Conservation (phyloP, 108 stramenopile genomes). For the Stephanodiscus triporus region DNA sequence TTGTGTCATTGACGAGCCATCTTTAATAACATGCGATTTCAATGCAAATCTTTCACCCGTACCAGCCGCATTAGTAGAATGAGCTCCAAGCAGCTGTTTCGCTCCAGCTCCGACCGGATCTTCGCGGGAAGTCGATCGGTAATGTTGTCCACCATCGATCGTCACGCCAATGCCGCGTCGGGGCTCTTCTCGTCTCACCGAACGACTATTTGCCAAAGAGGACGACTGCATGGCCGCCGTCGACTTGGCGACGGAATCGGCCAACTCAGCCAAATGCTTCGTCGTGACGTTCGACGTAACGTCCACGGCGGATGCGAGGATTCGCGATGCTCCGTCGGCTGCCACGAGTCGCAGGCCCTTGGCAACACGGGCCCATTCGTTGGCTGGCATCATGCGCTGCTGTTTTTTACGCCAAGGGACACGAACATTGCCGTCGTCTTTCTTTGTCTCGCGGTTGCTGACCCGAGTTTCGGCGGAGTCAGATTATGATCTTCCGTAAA, state of each 20-base stretch:
- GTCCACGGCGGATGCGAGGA: slow-evolving; percentile 26
- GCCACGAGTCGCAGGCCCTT: slow-evolving; percentile 55
- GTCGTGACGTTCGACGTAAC: slow-evolving; percentile 18
- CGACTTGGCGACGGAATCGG: slow-evolving; percentile 21
- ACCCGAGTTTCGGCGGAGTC: too few relatives aligned
- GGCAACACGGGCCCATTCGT: slow-evolving; percentile 57
- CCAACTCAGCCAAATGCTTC: slow-evolving; percentile 35
- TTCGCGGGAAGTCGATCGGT: background rate
- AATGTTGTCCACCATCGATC: background rate
- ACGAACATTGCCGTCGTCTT: too few relatives aligned
- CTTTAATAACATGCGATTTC: too few relatives aligned
- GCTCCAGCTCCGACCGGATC: background rate
- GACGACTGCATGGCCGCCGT: background rate
- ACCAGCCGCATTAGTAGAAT: too few relatives aligned
- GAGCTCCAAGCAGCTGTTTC: too few relatives aligned
- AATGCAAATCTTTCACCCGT: too few relatives aligned
- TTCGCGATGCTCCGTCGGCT: slow-evolving; percentile 44
- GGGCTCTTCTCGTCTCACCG: background rate
- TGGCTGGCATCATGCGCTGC: slow-evolving; percentile 17
- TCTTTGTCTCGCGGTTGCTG: too few relatives aligned
- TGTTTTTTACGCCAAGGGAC: too few relatives aligned
- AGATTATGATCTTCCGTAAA: too few relatives aligned
- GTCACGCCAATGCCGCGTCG: background rate
- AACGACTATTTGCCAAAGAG: background rate
- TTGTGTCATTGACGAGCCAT: too few relatives aligned